phyloP scores from a whole-genome alignment of 192 early-diverging fungal genomes.

The Helicostylum pulchrum region DNA sequence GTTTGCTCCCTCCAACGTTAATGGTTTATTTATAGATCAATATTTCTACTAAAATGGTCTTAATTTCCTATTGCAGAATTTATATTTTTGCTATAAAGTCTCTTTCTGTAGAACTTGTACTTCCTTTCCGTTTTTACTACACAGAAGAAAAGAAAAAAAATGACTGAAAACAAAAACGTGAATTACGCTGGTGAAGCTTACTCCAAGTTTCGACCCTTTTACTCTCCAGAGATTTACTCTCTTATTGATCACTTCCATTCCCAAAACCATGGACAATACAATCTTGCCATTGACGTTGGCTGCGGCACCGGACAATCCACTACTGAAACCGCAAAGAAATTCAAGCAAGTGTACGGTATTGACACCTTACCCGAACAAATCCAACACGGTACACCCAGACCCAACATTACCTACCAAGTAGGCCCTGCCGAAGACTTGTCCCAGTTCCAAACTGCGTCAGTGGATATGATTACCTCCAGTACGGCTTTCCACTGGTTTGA shows the following conservation, averaged over 20 bases:
- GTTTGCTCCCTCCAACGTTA: no score
- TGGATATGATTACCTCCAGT: constrained; percentile 48
- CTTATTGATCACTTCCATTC: constrained; percentile 46
- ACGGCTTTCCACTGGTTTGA: constrained; percentile 61
- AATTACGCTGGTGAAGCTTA: constrained; percentile 17
- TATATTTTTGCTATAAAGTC: no score
- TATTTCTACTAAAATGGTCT: no score
- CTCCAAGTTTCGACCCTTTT: constrained; percentile 28
- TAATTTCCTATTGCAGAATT: no score
- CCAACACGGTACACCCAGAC: constrained; percentile 28
- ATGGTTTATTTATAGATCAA: no score
- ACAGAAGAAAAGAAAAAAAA: constrained; percentile 3
- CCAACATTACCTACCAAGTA: constrained; percentile 44
- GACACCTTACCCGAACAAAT: constrained; percentile 44
- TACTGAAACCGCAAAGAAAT: constrained; percentile 40
- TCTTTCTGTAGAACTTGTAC: no score
- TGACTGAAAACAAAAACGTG: constrained; percentile 7
- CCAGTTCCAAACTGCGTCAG: constrained; percentile 19
- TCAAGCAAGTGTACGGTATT: constrained; percentile 45
- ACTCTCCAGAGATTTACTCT: constrained; percentile 15
- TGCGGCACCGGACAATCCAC: constrained; percentile 59
- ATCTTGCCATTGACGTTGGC: constrained; percentile 50
- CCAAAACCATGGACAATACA: constrained; percentile 27
- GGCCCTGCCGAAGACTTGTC: constrained; percentile 40
- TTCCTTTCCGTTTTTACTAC: no score